phyloP scores from a whole-genome alignment of 495 filamentous ascomycete genomes.

The Jackrogersella minutella region DNA sequence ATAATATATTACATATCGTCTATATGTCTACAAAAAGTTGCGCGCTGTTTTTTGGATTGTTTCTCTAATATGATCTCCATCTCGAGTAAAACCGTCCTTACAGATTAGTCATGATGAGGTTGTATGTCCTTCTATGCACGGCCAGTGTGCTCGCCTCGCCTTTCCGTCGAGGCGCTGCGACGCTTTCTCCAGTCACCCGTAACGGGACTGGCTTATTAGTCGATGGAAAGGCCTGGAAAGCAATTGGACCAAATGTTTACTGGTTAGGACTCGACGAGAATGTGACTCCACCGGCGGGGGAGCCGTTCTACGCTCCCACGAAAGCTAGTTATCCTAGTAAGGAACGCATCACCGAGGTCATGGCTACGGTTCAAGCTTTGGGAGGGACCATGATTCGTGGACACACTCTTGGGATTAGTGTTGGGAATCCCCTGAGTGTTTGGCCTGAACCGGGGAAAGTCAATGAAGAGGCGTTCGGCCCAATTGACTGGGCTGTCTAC shows the following conservation, averaged over 20 bases:
- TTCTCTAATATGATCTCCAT: background rate
- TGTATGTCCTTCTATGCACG: slow-evolving; percentile 17
- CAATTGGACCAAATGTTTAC: slow-evolving; percentile 63
- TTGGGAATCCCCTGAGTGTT: slow-evolving; percentile 61
- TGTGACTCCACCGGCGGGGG: slow-evolving; percentile 56
- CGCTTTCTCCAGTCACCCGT: slow-evolving; percentile 47
- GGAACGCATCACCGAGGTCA: slow-evolving; percentile 61
- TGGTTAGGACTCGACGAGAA: slow-evolving; percentile 68
- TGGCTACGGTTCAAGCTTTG: slow-evolving; percentile 59
- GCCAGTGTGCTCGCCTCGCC: slow-evolving; percentile 13
- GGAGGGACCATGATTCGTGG: slow-evolving; percentile 61
- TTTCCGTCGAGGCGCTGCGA: slow-evolving; percentile 18
- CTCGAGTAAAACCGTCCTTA: background rate
- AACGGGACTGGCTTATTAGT: slow-evolving; percentile 53
- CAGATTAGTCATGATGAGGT: slow-evolving; percentile 13
- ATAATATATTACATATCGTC: background rate
- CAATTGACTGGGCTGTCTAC: slow-evolving; percentile 63
- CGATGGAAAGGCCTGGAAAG: slow-evolving; percentile 56
- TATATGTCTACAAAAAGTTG: slow-evolving; percentile 1
- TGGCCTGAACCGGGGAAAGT: slow-evolving; percentile 54
- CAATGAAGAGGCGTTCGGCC: slow-evolving; percentile 59
- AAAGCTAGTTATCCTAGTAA: slow-evolving; percentile 63
- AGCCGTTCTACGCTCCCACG: slow-evolving; percentile 58
- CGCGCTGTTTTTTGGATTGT: background rate
- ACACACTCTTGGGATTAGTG: slow-evolving; percentile 63